Conservation (phyloP, 768 basidiomycete species). For the Lactarius hatsudake region DNA sequence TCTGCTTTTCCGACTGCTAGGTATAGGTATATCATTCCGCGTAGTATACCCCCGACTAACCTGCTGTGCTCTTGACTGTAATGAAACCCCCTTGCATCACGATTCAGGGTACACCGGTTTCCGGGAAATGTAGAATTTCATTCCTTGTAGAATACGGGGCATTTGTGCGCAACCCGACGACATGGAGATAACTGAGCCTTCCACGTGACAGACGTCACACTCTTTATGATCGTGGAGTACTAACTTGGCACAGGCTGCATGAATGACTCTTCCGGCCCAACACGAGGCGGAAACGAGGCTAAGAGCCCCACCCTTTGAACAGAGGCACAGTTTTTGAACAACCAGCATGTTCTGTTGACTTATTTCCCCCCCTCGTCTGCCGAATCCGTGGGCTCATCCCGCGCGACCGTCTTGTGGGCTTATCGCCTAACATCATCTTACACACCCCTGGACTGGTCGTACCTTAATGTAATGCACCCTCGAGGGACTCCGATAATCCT, state of each 20-base stretch:
- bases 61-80: neutral
- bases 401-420: neutral
- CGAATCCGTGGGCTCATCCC: neutral
- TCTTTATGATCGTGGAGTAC: conserved; percentile 3
- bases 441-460: neutral
- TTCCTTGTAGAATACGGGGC: neutral
- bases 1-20: neutral
- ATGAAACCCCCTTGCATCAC: neutral
- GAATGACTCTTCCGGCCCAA: neutral
- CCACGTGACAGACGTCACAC: neutral
- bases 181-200: too few relatives aligned
- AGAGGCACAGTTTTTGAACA: neutral
- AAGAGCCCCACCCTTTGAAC: conserved; percentile 12
- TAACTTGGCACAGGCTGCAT: too few relatives aligned
- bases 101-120: neutral
- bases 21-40: neutral
- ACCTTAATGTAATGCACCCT: conserved; percentile 11
- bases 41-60: neutral
- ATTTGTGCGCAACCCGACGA: neutral
- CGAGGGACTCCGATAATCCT: neutral
- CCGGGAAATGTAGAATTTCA: neutral
- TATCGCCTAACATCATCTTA: neutral
- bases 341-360: neutral
- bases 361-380: neutral
- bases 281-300: conserved; percentile 4